Conservation (phyloP, 352 stramenopile genomes). For the Pythium grandisporangium region DNA sequence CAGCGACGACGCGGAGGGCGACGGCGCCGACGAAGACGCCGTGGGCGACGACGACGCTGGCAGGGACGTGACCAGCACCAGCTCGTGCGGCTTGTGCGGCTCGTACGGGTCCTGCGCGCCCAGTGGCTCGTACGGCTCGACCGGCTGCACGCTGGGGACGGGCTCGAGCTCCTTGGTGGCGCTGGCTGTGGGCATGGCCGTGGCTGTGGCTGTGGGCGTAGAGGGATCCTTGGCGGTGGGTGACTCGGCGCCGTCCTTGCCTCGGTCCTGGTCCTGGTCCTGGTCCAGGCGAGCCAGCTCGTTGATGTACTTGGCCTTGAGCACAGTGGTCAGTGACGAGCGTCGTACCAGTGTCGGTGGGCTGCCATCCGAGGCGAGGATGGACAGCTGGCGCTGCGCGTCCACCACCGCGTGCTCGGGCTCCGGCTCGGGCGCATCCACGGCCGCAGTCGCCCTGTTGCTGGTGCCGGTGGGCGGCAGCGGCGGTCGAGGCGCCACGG, state of each 20-base stretch:
- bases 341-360: conserved; percentile 5
- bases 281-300: conserved; percentile 39
- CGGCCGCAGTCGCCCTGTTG: no score
- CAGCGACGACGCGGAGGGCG: no score
- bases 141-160: no score
- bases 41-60: not conserved
- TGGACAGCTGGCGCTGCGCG: not conserved
- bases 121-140: no score
- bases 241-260: not conserved
- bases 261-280: not conserved
- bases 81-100: no score
- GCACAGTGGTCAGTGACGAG: conserved; percentile 41
- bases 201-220: no score
- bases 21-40: not conserved
- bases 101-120: no score
- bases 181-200: no score
- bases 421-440: not conserved
- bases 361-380: not conserved
- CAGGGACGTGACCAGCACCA: no score
- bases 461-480: no score
- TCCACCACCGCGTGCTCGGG: not conserved
- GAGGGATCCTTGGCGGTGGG: not conserved
- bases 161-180: no score
- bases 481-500: no score
- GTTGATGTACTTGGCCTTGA: conserved; percentile 50